phyloP scores from a whole-genome alignment of 139 green algal species.

The Tetradesmus lagerheimii region DNA sequence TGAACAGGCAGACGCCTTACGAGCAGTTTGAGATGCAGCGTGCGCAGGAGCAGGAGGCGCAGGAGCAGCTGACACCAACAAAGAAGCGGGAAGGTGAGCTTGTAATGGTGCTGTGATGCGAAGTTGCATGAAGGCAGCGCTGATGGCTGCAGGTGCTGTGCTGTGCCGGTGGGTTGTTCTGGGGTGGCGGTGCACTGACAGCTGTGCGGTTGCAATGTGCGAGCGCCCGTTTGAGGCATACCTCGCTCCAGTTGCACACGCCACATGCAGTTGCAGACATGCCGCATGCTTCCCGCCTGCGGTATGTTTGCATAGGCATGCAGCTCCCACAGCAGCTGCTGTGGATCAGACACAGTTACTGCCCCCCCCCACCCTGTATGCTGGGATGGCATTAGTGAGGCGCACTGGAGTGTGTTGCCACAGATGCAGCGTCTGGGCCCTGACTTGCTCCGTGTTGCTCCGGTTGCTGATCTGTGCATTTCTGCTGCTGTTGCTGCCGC shows the following conservation, averaged over 20 bases:
- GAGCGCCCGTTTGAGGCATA: no score
- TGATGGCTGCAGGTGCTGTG: not conserved
- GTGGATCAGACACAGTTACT: no score
- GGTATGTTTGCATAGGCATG: not conserved
- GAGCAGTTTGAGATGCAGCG: slow-evolving; percentile 39
- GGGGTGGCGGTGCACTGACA: no score
- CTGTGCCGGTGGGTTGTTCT: no score
- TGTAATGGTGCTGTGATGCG: not conserved
- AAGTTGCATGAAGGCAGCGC: not conserved
- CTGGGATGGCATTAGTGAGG: no score
- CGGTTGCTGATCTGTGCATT: not conserved
- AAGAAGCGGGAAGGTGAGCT: not conserved
- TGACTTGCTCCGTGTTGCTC: no score
- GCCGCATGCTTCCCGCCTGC: no score
- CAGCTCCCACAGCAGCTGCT: not conserved
- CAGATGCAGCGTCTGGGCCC: no score
- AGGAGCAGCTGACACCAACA: slow-evolving; percentile 14
- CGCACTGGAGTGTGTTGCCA: no score
- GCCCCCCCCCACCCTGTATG: no score
- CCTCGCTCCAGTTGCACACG: no score
- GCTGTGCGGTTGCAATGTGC: not conserved
- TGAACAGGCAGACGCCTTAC: slow-evolving; percentile 29
- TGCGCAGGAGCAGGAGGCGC: slow-evolving; percentile 11
- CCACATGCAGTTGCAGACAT: no score
- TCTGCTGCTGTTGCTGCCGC: not conserved